phyloP scores from a whole-genome alignment of 768 basidiomycete genomes.

The Stropharia rugosoannulata region DNA sequence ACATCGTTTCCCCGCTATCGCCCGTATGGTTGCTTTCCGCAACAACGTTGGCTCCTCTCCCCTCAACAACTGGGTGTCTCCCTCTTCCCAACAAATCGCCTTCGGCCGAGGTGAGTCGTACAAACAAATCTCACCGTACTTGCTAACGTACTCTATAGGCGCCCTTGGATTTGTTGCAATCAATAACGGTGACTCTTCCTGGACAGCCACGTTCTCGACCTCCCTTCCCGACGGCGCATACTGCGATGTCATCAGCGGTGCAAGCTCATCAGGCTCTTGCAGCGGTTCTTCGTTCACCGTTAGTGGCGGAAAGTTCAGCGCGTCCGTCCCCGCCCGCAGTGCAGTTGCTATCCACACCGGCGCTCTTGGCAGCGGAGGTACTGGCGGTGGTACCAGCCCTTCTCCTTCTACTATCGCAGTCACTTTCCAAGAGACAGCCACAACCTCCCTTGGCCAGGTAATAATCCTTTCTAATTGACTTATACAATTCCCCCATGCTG shows the following conservation, averaged over 20 bases:
- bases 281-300: constrained; percentile 52
- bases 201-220: constrained; percentile 58
- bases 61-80: constrained; percentile 58
- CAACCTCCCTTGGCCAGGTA: constrained; percentile 58
- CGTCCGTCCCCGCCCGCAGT: constrained; percentile 47
- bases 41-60: constrained; percentile 53
- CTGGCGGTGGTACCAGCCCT: constrained; percentile 13
- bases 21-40: constrained; percentile 66
- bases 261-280: constrained; percentile 39
- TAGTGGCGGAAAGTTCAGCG: constrained; percentile 47
- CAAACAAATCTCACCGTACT: not conserved
- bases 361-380: constrained; percentile 28
- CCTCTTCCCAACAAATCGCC: constrained; percentile 58
- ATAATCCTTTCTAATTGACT: not conserved
- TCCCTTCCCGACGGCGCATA: constrained; percentile 57
- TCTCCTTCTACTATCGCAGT: constrained; percentile 32
- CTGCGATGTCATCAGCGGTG: constrained; percentile 64
- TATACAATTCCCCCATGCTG: not conserved
- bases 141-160: constrained; percentile 28
- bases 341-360: constrained; percentile 60
- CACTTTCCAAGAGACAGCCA: constrained; percentile 53
- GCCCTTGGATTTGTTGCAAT: constrained; percentile 62
- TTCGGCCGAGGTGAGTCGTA: constrained; percentile 54
- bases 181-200: constrained; percentile 58
- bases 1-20: constrained; percentile 56